phyloP scores from a whole-genome alignment of 208 protist genomes.

The Wallacemonas rigidus region DNA sequence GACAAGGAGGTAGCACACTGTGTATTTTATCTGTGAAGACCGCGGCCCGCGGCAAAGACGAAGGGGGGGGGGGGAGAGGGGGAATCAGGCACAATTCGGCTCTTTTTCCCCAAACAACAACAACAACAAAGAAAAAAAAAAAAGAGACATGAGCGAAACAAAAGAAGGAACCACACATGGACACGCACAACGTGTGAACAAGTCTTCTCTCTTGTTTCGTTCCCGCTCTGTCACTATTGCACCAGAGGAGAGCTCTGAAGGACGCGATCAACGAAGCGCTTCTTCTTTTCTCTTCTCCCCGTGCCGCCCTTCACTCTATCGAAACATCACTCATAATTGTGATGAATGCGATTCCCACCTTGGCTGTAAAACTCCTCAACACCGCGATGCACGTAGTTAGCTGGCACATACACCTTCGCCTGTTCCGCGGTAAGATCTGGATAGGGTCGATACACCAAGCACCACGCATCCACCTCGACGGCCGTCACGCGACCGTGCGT shows the following conservation, averaged over 20 bases:
- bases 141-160: neutral
- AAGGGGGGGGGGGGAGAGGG: too few relatives aligned
- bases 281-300: neutral
- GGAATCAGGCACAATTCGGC: neutral
- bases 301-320: neutral
- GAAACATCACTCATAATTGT: conserved; percentile 47
- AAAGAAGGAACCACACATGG: neutral
- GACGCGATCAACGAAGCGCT: neutral
- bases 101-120: neutral
- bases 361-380: conserved; percentile 78
- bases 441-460: conserved; percentile 69
- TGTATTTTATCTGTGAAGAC: too few relatives aligned
- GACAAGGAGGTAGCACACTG: too few relatives aligned
- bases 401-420: conserved; percentile 66
- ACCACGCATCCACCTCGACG: conserved; percentile 62
- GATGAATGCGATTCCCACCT: conserved; percentile 67
- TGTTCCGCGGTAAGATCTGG: conserved; percentile 59
- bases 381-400: conserved; percentile 79
- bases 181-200: neutral
- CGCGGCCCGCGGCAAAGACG: too few relatives aligned
- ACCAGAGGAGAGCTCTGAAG: too few relatives aligned
- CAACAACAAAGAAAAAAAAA: neutral
- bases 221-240: neutral
- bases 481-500: neutral
- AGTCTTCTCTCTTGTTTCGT: neutral